A percentile compares a stretch with the other conserved stretches of the same genome.
Conservation (phyloP, 495 filamentous ascomycete genomes). For the Talaromyces borbonicus region DNA sequence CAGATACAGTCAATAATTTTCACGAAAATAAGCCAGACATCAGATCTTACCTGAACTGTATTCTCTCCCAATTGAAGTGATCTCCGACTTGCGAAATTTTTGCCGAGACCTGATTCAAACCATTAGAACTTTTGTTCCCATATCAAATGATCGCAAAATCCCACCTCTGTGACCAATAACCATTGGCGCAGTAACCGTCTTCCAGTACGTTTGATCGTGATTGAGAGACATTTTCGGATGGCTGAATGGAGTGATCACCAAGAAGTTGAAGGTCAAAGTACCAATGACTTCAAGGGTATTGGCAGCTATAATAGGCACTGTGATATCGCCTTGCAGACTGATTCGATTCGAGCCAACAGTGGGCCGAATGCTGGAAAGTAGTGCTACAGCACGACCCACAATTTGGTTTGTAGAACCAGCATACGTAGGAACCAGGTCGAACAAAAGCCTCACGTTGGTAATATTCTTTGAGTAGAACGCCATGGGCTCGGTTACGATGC, state of each 20-base stretch:
- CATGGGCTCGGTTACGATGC: conserved; percentile 85
- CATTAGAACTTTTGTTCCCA: conserved; percentile 7
- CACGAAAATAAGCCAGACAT: neutral
- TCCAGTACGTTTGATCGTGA: conserved; percentile 91
- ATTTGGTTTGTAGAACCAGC: conserved; percentile 79
- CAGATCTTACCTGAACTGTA: conserved; percentile 1
- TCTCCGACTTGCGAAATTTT: conserved; percentile 71
- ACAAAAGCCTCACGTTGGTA: conserved; percentile 76
- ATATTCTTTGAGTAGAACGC: conserved; percentile 72
- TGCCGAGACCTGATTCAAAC: conserved; percentile 54
- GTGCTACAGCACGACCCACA: conserved; percentile 83
- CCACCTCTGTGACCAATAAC: conserved; percentile 81
- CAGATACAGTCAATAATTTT: no score
- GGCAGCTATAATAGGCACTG: conserved; percentile 77
- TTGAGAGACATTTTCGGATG: conserved; percentile 91
- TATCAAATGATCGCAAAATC: neutral
- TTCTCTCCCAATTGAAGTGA: conserved; percentile 76
- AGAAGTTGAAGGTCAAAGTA: conserved; percentile 89
- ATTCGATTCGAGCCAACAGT: conserved; percentile 70
- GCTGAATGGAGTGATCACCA: conserved; percentile 86
- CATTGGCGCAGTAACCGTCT: conserved; percentile 70
- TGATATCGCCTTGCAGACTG: conserved; percentile 85
- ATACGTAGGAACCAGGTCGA: conserved; percentile 97
- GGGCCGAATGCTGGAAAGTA: conserved; percentile 76
- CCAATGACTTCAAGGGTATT: conserved; percentile 84